Evolutionary conservation across 495 filamentous ascomycete genomes (phyloP).

Genomic region (Neurospora sp.): DNA sequence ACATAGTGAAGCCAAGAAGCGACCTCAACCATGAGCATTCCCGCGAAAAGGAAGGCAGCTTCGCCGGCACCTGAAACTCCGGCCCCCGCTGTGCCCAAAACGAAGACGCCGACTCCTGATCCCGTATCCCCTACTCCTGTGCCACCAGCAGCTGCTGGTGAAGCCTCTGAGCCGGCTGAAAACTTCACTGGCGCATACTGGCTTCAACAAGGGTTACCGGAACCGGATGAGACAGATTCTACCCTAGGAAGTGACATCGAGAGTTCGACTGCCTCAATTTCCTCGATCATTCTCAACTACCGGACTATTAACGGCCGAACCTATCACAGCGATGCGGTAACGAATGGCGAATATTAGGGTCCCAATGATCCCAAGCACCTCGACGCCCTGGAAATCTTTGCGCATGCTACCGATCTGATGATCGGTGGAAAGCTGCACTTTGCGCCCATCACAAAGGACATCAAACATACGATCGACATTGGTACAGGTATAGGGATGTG

Average conservation of each 20-base stretch:
- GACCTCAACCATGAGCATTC: background rate
- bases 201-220: background rate
- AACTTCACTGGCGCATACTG: background rate
- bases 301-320: conserved; percentile 27
- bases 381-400: background rate
- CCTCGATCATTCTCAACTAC: conserved; percentile 34
- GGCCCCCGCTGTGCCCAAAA: background rate
- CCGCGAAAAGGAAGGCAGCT: background rate
- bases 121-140: background rate
- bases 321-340: conserved; percentile 17
- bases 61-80: background rate
- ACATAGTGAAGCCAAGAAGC: background rate
- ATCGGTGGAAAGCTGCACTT: background rate
- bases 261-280: conserved; percentile 30
- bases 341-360: background rate
- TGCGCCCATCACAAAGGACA: background rate
- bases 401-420: background rate
- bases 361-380: background rate
- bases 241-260: background rate
- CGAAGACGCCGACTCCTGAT: background rate
- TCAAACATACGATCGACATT: conserved; percentile 4
- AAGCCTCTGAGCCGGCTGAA: background rate
- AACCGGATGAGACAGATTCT: background rate
- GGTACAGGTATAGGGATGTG: conserved; percentile 16
- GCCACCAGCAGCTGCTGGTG: background rate